These are phyloP conservation scores for Phoenix roebelenii DNA, from an alignment of 176 grass and related monocot species.

Conservation along the genomic window DNA sequence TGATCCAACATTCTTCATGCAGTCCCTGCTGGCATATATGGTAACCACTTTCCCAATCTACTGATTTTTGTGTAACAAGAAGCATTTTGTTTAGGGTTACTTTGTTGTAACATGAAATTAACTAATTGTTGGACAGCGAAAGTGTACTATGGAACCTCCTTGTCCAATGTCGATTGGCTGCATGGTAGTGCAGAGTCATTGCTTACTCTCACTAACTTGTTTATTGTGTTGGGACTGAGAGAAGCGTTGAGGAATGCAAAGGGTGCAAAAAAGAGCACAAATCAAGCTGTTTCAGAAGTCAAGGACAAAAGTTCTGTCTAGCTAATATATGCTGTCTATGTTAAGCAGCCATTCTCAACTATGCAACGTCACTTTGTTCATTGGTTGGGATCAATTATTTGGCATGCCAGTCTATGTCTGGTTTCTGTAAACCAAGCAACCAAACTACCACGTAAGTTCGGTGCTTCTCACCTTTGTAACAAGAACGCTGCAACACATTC, in stretches of 20 bases:
- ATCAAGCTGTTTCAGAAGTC: conserved; percentile 31
- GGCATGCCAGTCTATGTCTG: too few relatives aligned
- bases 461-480: too few relatives aligned
- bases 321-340: background rate
- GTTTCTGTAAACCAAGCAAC: too few relatives aligned
- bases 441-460: too few relatives aligned
- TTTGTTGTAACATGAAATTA: conserved; percentile 4
- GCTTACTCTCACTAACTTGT: conserved; percentile 80
- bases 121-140: conserved; percentile 36
- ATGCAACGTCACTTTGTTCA: too few relatives aligned
- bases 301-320: conserved; percentile 62
- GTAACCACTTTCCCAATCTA: conserved; percentile 36
- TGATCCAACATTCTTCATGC: conserved; percentile 31
- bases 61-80: background rate
- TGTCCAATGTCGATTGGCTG: conserved; percentile 75
- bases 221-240: conserved; percentile 69
- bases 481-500: too few relatives aligned
- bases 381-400: too few relatives aligned
- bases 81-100: too few relatives aligned
- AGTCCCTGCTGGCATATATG: conserved; percentile 96
- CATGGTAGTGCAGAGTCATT: conserved; percentile 75
- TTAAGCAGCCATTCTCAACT: too few relatives aligned
- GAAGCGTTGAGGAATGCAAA: conserved; percentile 54
- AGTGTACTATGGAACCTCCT: conserved; percentile 71
- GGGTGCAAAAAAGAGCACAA: conserved; percentile 20